Evolutionary conservation across 2,329 filamentous ascomycete genomes (phyloP).

Genomic region (Alternaria hordeiaustralica): DNA sequence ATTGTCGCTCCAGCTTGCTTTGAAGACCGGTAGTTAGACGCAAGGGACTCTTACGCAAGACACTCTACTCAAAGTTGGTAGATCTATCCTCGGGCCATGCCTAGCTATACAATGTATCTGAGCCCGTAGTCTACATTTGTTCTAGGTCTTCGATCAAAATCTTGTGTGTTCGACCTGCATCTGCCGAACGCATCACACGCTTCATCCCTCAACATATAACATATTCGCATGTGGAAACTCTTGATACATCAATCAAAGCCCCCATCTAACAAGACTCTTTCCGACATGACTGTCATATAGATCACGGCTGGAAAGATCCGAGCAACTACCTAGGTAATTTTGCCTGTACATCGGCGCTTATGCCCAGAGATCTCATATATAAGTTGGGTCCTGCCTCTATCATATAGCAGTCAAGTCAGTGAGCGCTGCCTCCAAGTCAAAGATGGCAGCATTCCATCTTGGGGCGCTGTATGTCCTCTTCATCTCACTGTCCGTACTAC

Average conservation of each 20-base stretch:
- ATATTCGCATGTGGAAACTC: constrained; percentile 9
- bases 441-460: constrained; percentile 27
- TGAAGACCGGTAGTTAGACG: background rate
- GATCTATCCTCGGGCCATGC: background rate
- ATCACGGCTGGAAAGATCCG: constrained; percentile 18
- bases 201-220: constrained; percentile 17
- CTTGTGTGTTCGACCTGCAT: constrained; percentile 14
- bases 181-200: constrained; percentile 24
- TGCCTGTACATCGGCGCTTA: background rate
- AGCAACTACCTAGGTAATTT: background rate
- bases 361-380: constrained; percentile 14
- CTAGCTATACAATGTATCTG: constrained; percentile 14
- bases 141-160: constrained; percentile 20
- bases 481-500: constrained; percentile 24
- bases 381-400: constrained; percentile 15
- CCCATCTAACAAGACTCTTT: constrained; percentile 25
- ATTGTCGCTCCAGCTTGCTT: background rate
- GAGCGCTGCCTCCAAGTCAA: background rate
- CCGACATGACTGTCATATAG: constrained; percentile 9
- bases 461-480: constrained; percentile 32
- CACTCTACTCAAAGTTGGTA: background rate
- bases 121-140: constrained; percentile 20
- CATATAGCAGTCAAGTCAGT: constrained; percentile 2
- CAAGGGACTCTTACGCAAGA: background rate
- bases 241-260: constrained; percentile 25